phyloP scores from a whole-genome alignment of 176 grass and related monocot species.

The Carex kokanica region DNA sequence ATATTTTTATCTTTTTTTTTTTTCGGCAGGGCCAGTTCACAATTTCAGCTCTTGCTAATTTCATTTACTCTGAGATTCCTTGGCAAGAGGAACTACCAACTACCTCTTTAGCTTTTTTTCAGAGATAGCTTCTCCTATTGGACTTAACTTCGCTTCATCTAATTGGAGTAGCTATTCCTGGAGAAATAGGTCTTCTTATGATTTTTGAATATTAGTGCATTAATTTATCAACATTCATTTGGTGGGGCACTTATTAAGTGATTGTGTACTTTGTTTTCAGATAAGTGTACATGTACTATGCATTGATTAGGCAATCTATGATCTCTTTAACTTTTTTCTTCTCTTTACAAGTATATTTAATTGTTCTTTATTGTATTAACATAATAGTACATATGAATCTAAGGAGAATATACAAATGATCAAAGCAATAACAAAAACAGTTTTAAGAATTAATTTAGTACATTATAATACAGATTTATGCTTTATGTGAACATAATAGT shows the following conservation, averaged over 20 bases:
- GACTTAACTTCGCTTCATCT: not conserved
- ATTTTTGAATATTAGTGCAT: slow-evolving; percentile 2
- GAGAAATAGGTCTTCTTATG: not conserved
- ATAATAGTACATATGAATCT: not conserved
- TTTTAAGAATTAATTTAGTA: not conserved
- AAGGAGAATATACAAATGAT: not conserved
- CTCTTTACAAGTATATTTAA: not conserved
- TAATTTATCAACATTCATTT: not conserved
- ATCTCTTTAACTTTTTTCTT: not conserved
- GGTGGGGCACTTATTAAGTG: slow-evolving; percentile 8
- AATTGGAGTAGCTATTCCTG: not conserved
- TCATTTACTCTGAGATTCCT: not conserved
- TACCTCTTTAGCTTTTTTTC: not conserved
- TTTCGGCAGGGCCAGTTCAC: not conserved
- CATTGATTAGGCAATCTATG: slow-evolving; percentile 22
- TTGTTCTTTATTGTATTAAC: not conserved
- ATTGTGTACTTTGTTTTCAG: not conserved
- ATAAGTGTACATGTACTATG: slow-evolving; percentile 16
- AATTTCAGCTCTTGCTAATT: not conserved
- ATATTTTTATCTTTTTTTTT: not conserved
- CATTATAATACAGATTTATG: not conserved
- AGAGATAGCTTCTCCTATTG: not conserved
- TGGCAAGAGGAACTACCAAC: not conserved
- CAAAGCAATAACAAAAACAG: not conserved
- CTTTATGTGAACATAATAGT: not conserved